Conservation (phyloP, 2,329 filamentous ascomycete species). For the Fusarium annulatum region DNA sequence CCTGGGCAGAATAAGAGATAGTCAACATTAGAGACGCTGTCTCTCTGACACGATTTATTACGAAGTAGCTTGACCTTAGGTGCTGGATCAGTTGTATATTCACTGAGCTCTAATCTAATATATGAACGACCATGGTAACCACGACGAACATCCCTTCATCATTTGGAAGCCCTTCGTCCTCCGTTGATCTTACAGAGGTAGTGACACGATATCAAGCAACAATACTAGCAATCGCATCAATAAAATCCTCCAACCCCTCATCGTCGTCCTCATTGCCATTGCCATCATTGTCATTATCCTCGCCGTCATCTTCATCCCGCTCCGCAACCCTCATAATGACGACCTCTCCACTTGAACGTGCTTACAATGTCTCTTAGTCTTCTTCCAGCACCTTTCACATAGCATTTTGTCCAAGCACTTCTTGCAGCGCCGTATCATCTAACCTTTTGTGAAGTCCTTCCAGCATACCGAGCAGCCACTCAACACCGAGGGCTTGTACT, state of each 20-base stretch:
- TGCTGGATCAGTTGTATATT: background rate
- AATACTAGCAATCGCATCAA: background rate
- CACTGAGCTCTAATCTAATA: background rate
- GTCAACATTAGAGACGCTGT: fast-evolving
- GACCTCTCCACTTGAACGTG: background rate
- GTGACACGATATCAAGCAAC: background rate
- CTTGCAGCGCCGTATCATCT: background rate
- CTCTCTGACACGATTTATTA: too few species aligned
- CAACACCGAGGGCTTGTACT: background rate
- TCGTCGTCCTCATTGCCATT: fast-evolving
- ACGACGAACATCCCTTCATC: too few species aligned
- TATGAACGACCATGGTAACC: background rate
- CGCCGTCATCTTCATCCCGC: too few species aligned
- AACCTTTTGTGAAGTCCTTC: background rate
- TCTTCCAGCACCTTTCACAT: background rate
- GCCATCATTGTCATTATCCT: background rate
- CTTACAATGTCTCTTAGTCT: fast-evolving
- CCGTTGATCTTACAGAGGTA: fast-evolving
- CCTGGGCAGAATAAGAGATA: fast-evolving
- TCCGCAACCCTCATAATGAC: background rate
- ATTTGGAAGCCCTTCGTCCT: fast-evolving
- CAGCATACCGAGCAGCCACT: background rate
- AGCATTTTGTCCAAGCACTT: background rate
- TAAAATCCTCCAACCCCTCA: background rate
- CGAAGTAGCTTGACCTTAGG: background rate